phyloP scores from a whole-genome alignment of 495 filamentous ascomycete species.

The Pseudoneurospora amorphoporcata region DNA sequence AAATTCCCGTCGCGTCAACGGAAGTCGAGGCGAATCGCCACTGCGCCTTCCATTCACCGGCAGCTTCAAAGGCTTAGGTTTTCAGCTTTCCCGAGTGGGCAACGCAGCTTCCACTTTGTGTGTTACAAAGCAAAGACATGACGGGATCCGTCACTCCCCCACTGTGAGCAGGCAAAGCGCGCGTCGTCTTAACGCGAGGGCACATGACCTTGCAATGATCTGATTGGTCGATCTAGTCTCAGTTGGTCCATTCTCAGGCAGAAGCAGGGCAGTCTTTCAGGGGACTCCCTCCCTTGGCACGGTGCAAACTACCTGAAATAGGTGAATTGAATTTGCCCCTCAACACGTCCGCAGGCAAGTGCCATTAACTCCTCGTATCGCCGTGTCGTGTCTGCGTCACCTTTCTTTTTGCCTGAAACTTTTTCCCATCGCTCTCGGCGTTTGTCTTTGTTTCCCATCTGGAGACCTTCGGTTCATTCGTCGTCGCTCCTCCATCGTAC shows the following conservation, averaged over 20 bases:
- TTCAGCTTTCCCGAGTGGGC: neutral
- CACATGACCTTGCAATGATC: constrained; percentile 14
- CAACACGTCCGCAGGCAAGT: constrained; percentile 16
- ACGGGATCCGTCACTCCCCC: neutral
- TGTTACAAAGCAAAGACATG: neutral
- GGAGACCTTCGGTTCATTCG: neutral
- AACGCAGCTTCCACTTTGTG: neutral
- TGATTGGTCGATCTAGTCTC: neutral
- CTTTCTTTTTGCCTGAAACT: neutral
- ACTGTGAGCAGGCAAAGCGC: constrained; percentile 1
- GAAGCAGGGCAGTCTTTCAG: constrained; percentile 2
- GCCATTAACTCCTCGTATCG: neutral
- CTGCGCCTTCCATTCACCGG: neutral
- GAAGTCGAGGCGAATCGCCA: neutral
- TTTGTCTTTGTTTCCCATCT: neutral
- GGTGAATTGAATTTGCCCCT: constrained; percentile 21
- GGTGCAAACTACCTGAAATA: neutral
- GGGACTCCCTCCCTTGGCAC: neutral
- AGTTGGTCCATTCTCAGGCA: constrained; percentile 5
- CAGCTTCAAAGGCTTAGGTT: neutral
- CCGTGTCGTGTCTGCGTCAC: neutral
- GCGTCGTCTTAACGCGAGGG: constrained; percentile 16
- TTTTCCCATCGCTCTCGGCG: neutral
- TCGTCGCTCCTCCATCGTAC: neutral
- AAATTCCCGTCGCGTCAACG: neutral